Base-by-base conservation (phyloP, 2,329 filamentous ascomycete genomes). In the Fusarium albidum region DNA sequence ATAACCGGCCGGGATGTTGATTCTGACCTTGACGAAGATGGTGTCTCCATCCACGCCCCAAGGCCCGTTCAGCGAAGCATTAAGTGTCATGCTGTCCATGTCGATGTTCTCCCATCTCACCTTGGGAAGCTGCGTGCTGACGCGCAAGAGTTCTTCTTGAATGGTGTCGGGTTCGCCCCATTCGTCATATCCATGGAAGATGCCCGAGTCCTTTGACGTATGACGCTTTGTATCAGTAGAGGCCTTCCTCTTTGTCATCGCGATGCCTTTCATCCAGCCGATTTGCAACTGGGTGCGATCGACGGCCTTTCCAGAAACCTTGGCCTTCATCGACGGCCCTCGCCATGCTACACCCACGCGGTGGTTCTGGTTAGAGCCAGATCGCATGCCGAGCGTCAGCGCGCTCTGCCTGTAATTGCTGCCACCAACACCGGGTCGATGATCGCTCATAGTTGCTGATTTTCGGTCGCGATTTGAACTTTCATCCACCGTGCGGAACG, bases 401-500 rank as follows among this genome's bases (percentile, higher is more conserved):
- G 75, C 73, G 48, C 76, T 79, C 40, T 79, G 77, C 17, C 75
- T 77, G 51, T 75, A 69, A 13, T 75, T 76, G 7, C 70, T 65
- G 8, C 73, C 74, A 14, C 76, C 73, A 42, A 73, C 78, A 26
- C 72, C 73, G 2, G 82, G 79, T 27, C 81, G 79, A 35, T 82
- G 77, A 56, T 85, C 84, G 55, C 82, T 87, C 80, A 88, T 88
- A 1, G 84, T 87, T 2, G 82, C 79, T 33, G 75, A 75, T 62
- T 82, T 82, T 55, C 84, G 84, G 51, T 89, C 85, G 18, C 81
- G 77, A 39, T 80, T 79, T 32, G 79, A 71, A 40, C 76, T 77
- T 49, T 84, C 83, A 47, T 89, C 87, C 15, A 89, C 80, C 33
- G 92, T 86, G 38, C 91, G 86, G 67, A 94, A 97, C 0, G 91